These are phyloP conservation scores for Ogataea trehalophila DNA, from an alignment of 805 yeast genomes.

Conservation along the genomic window DNA sequence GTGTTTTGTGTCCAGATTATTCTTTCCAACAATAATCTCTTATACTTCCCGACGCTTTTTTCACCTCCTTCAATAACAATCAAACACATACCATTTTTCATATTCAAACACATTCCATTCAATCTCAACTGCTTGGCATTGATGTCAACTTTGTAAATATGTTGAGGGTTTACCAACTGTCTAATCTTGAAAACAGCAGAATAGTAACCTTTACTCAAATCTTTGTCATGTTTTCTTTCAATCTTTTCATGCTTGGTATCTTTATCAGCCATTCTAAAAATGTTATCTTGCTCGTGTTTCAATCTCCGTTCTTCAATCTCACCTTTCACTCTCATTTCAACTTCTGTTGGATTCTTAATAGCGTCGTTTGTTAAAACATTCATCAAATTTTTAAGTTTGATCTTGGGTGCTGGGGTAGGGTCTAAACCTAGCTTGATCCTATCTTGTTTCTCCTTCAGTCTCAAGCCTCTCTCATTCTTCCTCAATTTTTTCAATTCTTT, in stretches of 20 bases:
- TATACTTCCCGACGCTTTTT: conserved; percentile 56
- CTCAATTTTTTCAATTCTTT: conserved; percentile 71
- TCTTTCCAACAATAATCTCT: conserved; percentile 53
- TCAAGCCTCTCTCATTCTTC: conserved; percentile 58
- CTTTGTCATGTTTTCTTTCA: conserved; percentile 40
- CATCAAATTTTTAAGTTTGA: conserved; percentile 80
- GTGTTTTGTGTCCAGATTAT: conserved; percentile 65
- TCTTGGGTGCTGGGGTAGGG: conserved; percentile 87
- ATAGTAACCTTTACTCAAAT: conserved; percentile 44
- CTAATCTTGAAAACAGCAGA: conserved; percentile 57
- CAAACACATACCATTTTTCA: conserved; percentile 44
- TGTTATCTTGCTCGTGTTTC: conserved; percentile 58
- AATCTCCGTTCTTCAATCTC: conserved; percentile 62
- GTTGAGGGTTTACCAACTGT: conserved; percentile 56
- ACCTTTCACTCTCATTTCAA: conserved; percentile 64
- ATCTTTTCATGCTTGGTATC: conserved; percentile 54
- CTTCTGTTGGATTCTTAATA: conserved; percentile 81
- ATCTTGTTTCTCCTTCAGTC: conserved; percentile 69
- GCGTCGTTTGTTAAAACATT: conserved; percentile 81
- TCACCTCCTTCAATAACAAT: conserved; percentile 74
- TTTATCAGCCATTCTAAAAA: conserved; percentile 52
- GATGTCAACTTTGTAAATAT: conserved; percentile 67
- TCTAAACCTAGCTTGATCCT: conserved; percentile 74
- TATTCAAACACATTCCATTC: conserved; percentile 54
- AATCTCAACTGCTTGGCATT: conserved; percentile 73